Percentiles rank a stretch among this genome's conserved stretches.
Conservation (phyloP, 768 basidiomycete genomes). For the Chalciporus chontae region DNA sequence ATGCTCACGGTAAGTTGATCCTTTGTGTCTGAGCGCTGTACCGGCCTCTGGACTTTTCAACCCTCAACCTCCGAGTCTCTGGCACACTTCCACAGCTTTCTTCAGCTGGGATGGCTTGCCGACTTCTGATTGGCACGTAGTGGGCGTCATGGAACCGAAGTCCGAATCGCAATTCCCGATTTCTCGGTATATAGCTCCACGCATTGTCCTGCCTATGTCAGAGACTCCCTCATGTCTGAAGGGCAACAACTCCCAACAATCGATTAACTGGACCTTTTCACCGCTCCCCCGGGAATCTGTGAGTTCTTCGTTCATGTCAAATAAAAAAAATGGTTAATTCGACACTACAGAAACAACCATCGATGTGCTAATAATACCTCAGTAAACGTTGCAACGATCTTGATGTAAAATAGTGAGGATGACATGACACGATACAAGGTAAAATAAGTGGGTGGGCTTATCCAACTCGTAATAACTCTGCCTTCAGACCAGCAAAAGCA, state of each 20-base stretch:
- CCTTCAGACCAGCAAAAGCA: constrained; percentile 30
- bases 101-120: not conserved
- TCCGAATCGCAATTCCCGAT: constrained; percentile 26
- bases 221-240: not conserved
- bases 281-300: not conserved
- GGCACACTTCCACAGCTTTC: not conserved
- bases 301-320: constrained; percentile 1
- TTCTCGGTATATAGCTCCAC: constrained; percentile 27
- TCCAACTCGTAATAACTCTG: not conserved
- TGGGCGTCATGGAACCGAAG: constrained; percentile 5
- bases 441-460: constrained; percentile 1
- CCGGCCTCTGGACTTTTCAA: too few relatives aligned
- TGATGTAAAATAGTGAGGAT: constrained; percentile 16
- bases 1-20: constrained; percentile 2
- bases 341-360: constrained; percentile 14
- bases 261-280: not conserved
- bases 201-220: not conserved
- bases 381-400: constrained; percentile 3
- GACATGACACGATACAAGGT: constrained; percentile 11
- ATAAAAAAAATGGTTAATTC: constrained; percentile 7
- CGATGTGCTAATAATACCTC: constrained; percentile 16
- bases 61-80: too few relatives aligned
- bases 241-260: too few relatives aligned
- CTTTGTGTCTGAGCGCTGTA: too few relatives aligned
- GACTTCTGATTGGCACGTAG: constrained; percentile 17